phyloP scores from a whole-genome alignment of 768 basidiomycete genomes.

The Boletus vinaceobasis region DNA sequence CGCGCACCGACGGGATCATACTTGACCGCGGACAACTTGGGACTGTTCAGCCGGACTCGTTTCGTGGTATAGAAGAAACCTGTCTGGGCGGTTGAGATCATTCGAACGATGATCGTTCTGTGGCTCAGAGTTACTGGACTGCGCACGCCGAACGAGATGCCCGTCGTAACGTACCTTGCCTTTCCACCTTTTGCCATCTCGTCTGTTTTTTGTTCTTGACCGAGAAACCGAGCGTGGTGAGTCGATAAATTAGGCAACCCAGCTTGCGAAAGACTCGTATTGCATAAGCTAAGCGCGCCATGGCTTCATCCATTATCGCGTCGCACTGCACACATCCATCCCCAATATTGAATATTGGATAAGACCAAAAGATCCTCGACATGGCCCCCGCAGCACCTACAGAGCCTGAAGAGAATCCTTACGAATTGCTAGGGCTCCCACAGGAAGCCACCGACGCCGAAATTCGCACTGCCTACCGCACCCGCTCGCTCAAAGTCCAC shows the following conservation, averaged over 20 bases:
- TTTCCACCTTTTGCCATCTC: slow-evolving; percentile 61
- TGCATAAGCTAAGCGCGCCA: slow-evolving; percentile 5
- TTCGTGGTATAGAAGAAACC: slow-evolving; percentile 89
- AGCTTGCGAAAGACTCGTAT: not conserved
- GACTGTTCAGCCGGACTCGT: slow-evolving; percentile 60
- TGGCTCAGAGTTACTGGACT: not conserved
- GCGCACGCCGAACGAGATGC: not conserved
- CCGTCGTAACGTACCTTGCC: slow-evolving; percentile 42
- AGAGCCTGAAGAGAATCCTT: slow-evolving; percentile 68
- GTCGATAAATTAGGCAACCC: not conserved
- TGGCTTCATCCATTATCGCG: too few species aligned
- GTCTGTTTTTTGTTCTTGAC: not conserved
- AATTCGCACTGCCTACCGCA: slow-evolving; percentile 75
- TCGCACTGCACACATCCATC: not conserved
- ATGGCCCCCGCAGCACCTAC: slow-evolving; percentile 28
- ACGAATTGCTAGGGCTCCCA: slow-evolving; percentile 63
- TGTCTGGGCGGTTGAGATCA: slow-evolving; percentile 89
- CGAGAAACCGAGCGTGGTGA: not conserved
- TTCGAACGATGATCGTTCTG: slow-evolving; percentile 81
- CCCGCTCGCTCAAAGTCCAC: slow-evolving; percentile 80
- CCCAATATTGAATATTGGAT: too few species aligned
- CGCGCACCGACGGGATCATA: slow-evolving; percentile 83
- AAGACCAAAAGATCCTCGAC: not conserved
- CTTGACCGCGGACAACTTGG: slow-evolving; percentile 86
- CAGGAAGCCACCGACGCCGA: slow-evolving; percentile 72